Percentiles rank a stretch among this genome's conserved stretches.
phyloP scores from a whole-genome alignment of 2,329 filamentous ascomycete genomes.

The Pyricularia grisea region DNA sequence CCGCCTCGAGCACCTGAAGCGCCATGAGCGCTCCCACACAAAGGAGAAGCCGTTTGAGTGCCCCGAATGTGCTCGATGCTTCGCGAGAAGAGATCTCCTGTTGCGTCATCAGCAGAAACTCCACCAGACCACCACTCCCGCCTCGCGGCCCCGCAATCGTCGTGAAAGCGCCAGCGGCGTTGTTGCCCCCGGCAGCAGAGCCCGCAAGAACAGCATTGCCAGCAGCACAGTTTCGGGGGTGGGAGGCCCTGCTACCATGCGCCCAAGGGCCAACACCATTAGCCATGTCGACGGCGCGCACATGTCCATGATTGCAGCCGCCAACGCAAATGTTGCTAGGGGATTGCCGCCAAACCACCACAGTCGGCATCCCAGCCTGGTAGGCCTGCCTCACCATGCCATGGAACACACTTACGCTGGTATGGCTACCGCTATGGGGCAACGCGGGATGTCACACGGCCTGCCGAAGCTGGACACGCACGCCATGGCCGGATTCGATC shows the following conservation, averaged over 20 bases:
- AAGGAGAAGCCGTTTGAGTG: conserved; percentile 99
- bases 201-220: conserved; percentile 87
- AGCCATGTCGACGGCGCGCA: conserved; percentile 77
- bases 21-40: conserved; percentile 94
- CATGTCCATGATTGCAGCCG: conserved; percentile 61
- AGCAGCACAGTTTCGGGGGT: conserved; percentile 36
- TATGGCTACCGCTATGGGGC: conserved; percentile 60
- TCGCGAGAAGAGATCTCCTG: conserved; percentile 84
- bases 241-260: conserved; percentile 45
- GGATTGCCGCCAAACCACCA: conserved; percentile 49
- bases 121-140: conserved; percentile 84
- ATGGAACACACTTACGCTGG: conserved; percentile 56
- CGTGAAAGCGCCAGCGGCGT: conserved; percentile 80
- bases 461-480: conserved; percentile 80
- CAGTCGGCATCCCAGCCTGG: conserved; percentile 67
- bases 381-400: conserved; percentile 51
- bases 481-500: conserved; percentile 53
- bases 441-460: conserved; percentile 56
- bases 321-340: conserved; percentile 42
- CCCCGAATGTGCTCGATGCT: conserved; percentile 87
- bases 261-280: conserved; percentile 91
- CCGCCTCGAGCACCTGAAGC: conserved; percentile 89
- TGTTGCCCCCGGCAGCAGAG: conserved; percentile 57
- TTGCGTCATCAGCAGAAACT: conserved; percentile 97
- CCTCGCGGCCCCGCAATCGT: conserved; percentile 76